Base-by-base conservation (phyloP, 345 rosid genomes). In the Microthlaspi erraticum region DNA sequence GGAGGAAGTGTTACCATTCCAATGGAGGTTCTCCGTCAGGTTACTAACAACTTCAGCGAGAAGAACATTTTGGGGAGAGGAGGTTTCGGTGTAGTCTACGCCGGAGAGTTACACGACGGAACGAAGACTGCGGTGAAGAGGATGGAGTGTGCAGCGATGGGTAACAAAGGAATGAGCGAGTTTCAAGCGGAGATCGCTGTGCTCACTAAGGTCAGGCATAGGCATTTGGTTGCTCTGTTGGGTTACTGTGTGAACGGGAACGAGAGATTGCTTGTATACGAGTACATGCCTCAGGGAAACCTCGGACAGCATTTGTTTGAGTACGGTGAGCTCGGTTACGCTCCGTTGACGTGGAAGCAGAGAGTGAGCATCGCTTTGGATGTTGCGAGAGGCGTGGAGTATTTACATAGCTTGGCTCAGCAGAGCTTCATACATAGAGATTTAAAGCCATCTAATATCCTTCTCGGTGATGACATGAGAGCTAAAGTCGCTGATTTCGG, bases 401-500 rank as follows among this genome's bases (percentile, higher is more conserved):
- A 92, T 81, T 82, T 92, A 55, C 98, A 92, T 81, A 83, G 91
- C 74, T 78, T 90, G 74, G 95, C 97, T 44, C 95, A 88, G 29
- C 91, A 90, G 68, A 90, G 93, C 79, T 92, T 90, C 74, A 92
- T 92, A 66, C 98, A 92, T 68, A 80, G 98, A 77, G 98, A 92
- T 79, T 71, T 92, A 55, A 92, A 92, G 59, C 91, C 98, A 8
- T 86, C 96, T 10, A 92, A 92, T 74, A 90, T 92, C 46, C 97
- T 92, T 43, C 85, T 92, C 10, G 91, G 91, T 14, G 95, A 90
- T 81, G 93, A 90, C 80, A 87, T 90, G 97, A 88, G 98, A 52
- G 98, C 97, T 5, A 92, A 92, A 76, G 98, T 90, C 46, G 88
- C 98, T 5, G 98, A 92, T 79, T 92, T 92, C 44, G 98, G 97